phyloP scores from a whole-genome alignment of 2,329 filamentous ascomycete genomes.

The Reticulascus tulasneorum region DNA sequence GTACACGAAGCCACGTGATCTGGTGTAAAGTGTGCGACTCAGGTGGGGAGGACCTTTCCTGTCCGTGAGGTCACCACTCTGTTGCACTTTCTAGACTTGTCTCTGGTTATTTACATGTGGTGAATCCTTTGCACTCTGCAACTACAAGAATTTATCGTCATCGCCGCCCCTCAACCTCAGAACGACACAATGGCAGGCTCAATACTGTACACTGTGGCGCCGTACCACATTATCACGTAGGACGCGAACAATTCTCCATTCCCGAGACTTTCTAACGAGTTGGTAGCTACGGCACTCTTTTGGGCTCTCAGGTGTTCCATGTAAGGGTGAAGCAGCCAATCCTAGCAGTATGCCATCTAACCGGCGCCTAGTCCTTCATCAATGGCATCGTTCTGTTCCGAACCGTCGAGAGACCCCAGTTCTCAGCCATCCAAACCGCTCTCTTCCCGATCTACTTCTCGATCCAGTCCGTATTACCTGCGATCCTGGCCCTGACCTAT shows the following conservation, averaged over 20 bases:
- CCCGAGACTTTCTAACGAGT: slow-evolving; percentile 11
- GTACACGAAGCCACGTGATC: slow-evolving; percentile 4
- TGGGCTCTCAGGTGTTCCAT: slow-evolving; percentile 86
- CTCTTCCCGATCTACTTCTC: slow-evolving; percentile 88
- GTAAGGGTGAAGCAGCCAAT: slow-evolving; percentile 32
- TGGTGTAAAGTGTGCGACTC: background rate
- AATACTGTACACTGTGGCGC: slow-evolving; percentile 59
- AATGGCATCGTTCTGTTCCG: slow-evolving; percentile 72
- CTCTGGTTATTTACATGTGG: no score
- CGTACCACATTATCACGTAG: slow-evolving; percentile 75
- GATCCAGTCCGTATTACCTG: slow-evolving; percentile 72
- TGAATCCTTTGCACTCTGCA: background rate
- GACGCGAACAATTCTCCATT: no score
- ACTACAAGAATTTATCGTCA: no score
- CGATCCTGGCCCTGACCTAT: slow-evolving; percentile 73
- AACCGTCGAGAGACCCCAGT: slow-evolving; percentile 72
- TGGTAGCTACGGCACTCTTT: slow-evolving; percentile 75
- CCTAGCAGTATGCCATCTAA: background rate
- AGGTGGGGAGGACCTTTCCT: no score
- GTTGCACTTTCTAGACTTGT: no score
- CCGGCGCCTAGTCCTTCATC: slow-evolving; percentile 61
- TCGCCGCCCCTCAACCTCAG: no score
- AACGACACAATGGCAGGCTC: slow-evolving; percentile 40
- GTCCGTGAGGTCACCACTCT: no score
- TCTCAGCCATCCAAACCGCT: slow-evolving; percentile 73